These are phyloP conservation scores for Coemansia nantahalensis DNA, from an alignment of 192 early-diverging fungal species.

Conservation along the genomic window DNA sequence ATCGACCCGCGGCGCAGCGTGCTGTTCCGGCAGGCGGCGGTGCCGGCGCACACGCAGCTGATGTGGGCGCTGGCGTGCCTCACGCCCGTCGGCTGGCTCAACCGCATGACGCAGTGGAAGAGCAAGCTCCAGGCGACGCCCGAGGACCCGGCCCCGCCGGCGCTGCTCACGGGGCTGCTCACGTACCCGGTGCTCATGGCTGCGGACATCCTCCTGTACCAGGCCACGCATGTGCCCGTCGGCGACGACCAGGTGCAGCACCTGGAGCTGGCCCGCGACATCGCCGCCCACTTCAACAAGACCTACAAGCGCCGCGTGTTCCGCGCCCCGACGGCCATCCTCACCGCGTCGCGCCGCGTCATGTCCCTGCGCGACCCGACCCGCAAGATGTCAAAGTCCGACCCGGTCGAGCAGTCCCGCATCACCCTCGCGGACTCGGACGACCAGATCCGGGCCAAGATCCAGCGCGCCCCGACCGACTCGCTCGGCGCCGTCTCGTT, in stretches of 20 bases:
- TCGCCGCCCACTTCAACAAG: constrained; percentile 75
- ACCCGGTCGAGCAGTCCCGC: constrained; percentile 63
- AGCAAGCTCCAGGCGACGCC: constrained; percentile 43
- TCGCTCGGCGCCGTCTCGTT: constrained; percentile 63
- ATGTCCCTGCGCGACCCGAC: constrained; percentile 81
- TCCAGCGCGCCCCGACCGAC: constrained; percentile 73
- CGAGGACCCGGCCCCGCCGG: background rate
- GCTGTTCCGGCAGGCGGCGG: constrained; percentile 83
- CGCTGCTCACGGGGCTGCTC: constrained; percentile 68
- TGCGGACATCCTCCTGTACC: constrained; percentile 88
- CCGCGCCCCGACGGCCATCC: constrained; percentile 62
- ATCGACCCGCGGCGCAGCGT: constrained; percentile 68
- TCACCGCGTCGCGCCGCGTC: constrained; percentile 67
- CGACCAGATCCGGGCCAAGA: constrained; percentile 61
- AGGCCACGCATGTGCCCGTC: constrained; percentile 81
- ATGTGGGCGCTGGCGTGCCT: constrained; percentile 84
- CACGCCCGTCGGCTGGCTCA: constrained; percentile 85
- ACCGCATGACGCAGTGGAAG: constrained; percentile 97
- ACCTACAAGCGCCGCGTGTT: constrained; percentile 62
- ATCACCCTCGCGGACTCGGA: constrained; percentile 78
- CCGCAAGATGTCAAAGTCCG: constrained; percentile 89
- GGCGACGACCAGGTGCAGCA: constrained; percentile 95
- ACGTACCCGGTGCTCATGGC: constrained; percentile 91
- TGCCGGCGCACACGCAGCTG: constrained; percentile 76
- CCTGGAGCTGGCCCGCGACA: constrained; percentile 80